Conservation (phyloP, 495 filamentous ascomycete species). For the Cercophora samala region DNA sequence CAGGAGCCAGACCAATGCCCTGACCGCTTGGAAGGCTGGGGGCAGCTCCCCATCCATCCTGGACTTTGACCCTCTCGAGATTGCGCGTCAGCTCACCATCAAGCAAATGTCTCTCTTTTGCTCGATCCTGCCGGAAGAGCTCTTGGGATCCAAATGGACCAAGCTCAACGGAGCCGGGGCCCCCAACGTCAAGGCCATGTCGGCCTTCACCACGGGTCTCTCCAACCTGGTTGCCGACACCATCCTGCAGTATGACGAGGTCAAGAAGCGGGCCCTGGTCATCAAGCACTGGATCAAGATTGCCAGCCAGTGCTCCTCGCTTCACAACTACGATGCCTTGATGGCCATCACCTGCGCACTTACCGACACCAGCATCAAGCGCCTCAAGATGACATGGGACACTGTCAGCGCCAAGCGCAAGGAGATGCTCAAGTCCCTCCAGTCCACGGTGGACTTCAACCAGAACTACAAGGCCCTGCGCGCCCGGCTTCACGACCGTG, state of each 20-base stretch:
- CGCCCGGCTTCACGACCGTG: constrained; percentile 77
- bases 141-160: constrained; percentile 91
- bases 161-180: constrained; percentile 75
- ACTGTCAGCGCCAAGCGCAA: constrained; percentile 82
- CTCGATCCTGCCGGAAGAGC: constrained; percentile 86
- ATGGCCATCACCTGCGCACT: constrained; percentile 96
- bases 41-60: constrained; percentile 70
- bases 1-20: constrained; percentile 68
- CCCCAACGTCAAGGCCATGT: constrained; percentile 94
- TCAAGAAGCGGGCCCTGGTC: constrained; percentile 81
- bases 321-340: constrained; percentile 94
- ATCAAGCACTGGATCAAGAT: constrained; percentile 99
- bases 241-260: constrained; percentile 79
- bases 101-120: constrained; percentile 94
- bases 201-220: constrained; percentile 82
- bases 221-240: constrained; percentile 95
- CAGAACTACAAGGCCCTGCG: constrained; percentile 92
- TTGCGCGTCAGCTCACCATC: constrained; percentile 90
- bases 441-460: constrained; percentile 78
- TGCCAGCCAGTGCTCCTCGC: constrained; percentile 75
- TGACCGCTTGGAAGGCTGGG: constrained; percentile 71
- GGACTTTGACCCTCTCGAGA: constrained; percentile 89
- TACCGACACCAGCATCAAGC: constrained; percentile 84
- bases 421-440: constrained; percentile 69
- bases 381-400: constrained; percentile 94